Evolutionary conservation across 2,329 filamentous ascomycete genomes (phyloP).

Genomic region (Dothistroma septosporum): DNA sequence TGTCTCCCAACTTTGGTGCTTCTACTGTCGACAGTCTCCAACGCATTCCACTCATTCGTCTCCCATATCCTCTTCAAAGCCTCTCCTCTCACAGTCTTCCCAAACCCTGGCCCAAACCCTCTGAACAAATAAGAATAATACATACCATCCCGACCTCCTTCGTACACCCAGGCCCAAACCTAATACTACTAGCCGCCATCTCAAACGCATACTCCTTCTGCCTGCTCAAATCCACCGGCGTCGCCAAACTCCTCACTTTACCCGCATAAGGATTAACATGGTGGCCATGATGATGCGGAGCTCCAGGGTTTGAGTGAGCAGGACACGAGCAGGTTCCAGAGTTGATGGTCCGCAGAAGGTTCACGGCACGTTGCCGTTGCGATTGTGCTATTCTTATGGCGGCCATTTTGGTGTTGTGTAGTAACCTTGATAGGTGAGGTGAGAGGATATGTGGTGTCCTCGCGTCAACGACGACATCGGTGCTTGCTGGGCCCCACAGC

Average conservation of each 20-base stretch:
- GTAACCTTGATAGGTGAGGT: background rate
- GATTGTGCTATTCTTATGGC: constrained; percentile 42
- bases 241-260: constrained; percentile 60
- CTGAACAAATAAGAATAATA: constrained; percentile 42
- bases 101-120: constrained; percentile 66
- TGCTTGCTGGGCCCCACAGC: background rate
- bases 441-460: background rate
- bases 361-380: constrained; percentile 58
- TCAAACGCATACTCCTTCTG: constrained; percentile 98
- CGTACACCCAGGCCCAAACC: constrained; percentile 88
- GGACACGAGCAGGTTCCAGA: constrained; percentile 78
- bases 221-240: constrained; percentile 64
- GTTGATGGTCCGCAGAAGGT: constrained; percentile 82
- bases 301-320: constrained; percentile 83
- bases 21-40: background rate
- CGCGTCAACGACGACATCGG: constrained; percentile 2
- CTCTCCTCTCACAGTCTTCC: background rate
- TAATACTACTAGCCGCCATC: constrained; percentile 92
- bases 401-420: constrained; percentile 28
- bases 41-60: background rate
- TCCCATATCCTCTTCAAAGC: no score
- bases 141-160: constrained; percentile 79
- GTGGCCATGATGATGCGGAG: constrained; percentile 58
- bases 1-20: background rate
- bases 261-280: constrained; percentile 49